A percentile compares a stretch with the other conserved stretches of the same genome.
phyloP scores from a whole-genome alignment of 1,139 yeast genomes.

The Debaryomyces psychrophilus region DNA sequence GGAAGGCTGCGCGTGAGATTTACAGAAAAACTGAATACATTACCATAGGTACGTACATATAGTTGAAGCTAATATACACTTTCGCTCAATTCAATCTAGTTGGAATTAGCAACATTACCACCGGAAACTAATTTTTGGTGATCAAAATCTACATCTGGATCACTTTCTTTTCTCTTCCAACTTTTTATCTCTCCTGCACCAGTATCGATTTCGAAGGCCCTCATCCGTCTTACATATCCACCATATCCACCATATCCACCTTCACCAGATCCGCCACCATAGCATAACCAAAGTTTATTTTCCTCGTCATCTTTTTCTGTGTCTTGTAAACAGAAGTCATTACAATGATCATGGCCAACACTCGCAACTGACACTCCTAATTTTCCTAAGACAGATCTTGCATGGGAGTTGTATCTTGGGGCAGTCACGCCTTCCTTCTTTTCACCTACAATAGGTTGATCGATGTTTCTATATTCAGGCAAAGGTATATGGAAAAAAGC shows the following conservation, averaged over 20 bases:
- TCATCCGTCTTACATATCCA: slow-evolving; percentile 74
- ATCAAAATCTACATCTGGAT: slow-evolving; percentile 57
- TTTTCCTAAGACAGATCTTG: slow-evolving; percentile 56
- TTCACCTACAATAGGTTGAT: slow-evolving; percentile 59
- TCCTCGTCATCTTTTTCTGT: slow-evolving; percentile 28
- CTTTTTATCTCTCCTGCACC: slow-evolving; percentile 55
- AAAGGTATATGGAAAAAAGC: slow-evolving; percentile 94
- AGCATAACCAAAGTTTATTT: slow-evolving; percentile 77
- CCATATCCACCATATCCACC: slow-evolving; percentile 96
- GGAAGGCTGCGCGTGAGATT: slow-evolving; percentile 9
- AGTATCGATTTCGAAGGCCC: slow-evolving; percentile 70
- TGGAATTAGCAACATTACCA: slow-evolving; percentile 8
- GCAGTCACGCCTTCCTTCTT: slow-evolving; percentile 77
- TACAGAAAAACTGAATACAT: not conserved
- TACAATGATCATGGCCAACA: slow-evolving; percentile 95
- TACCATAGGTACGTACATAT: slow-evolving; percentile 3
- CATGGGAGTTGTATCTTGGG: slow-evolving; percentile 69
- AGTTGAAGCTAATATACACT: slow-evolving; percentile 2
- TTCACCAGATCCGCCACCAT: slow-evolving; percentile 91
- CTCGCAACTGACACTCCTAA: slow-evolving; percentile 72
- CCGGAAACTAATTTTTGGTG: slow-evolving; percentile 45
- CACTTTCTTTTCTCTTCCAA: slow-evolving; percentile 71
- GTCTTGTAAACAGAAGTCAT: slow-evolving; percentile 79
- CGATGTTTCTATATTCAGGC: slow-evolving; percentile 69
- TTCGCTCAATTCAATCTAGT: not conserved